phyloP scores from a whole-genome alignment of 2,329 filamentous ascomycete species.

The Cordyceps cicadae region DNA sequence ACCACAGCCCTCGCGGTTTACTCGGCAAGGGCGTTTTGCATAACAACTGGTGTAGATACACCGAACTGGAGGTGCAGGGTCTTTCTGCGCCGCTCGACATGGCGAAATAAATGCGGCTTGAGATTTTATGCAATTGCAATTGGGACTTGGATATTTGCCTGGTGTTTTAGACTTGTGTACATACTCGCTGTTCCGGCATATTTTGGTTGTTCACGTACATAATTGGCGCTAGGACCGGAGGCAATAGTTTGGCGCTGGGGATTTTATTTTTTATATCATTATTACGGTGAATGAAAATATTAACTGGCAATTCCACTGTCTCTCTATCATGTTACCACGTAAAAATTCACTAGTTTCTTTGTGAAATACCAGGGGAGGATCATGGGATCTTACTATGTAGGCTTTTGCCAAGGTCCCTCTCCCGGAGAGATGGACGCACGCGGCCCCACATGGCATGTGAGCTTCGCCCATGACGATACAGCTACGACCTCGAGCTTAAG shows the following conservation, averaged over 20 bases:
- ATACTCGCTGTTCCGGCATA: not conserved
- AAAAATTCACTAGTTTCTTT: too few relatives aligned
- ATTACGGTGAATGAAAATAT: not conserved
- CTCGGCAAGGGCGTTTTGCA: not conserved
- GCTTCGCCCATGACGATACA: slow-evolving; percentile 1
- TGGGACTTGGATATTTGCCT: not conserved
- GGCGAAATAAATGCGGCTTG: not conserved
- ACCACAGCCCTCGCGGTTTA: not conserved
- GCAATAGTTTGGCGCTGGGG: not conserved
- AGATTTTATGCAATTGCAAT: not conserved
- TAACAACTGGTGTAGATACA: not conserved
- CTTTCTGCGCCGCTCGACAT: not conserved
- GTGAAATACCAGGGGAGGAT: too few relatives aligned
- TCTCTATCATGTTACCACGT: not conserved
- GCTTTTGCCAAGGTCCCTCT: not conserved
- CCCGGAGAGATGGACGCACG: not conserved
- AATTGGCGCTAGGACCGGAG: not conserved
- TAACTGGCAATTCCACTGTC: not conserved
- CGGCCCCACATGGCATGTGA: slow-evolving; percentile 8
- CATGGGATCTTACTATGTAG: not conserved
- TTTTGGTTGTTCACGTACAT: not conserved
- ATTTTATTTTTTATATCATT: not conserved
- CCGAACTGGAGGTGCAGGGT: not conserved
- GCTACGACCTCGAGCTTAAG: too few relatives aligned
- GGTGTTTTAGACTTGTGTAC: not conserved